phyloP scores from a whole-genome alignment of 305 asterid genomes.

The Solanum hybrid region DNA sequence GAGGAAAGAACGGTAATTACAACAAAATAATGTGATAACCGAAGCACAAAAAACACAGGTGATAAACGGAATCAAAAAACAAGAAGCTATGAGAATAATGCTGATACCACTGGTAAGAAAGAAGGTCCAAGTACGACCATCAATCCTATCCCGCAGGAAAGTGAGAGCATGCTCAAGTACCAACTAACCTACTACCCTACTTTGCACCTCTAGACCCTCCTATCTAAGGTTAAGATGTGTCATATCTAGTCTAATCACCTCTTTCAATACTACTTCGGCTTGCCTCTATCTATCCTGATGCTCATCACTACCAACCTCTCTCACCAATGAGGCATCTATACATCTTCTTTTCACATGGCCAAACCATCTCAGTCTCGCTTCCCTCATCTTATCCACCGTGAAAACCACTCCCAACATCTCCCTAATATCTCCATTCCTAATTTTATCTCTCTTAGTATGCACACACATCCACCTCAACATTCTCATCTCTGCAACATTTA shows the following conservation, averaged over 20 bases:
- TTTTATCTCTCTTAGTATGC: background rate
- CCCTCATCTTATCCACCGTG: background rate
- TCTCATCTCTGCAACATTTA: background rate
- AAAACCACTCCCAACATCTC: background rate
- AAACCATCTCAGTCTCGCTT: background rate
- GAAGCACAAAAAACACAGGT: background rate
- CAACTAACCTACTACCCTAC: background rate
- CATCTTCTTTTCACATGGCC: background rate
- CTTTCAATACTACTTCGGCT: background rate
- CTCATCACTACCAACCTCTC: background rate
- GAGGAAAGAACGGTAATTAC: background rate
- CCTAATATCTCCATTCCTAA: background rate
- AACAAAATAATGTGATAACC: background rate
- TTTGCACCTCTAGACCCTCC: background rate
- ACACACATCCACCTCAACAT: background rate
- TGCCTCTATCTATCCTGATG: background rate
- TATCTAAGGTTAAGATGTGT: background rate
- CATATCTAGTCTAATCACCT: background rate
- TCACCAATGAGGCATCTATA: background rate
- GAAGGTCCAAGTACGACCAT: background rate
- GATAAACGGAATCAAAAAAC: background rate
- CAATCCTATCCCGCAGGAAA: background rate
- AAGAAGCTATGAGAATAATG: background rate
- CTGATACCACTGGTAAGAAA: background rate
- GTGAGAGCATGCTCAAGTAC: background rate